Percentiles rank a stretch among this genome's conserved stretches.
These are phyloP conservation scores for Eucalyptus caleyi DNA, from an alignment of 345 rosid species.

Conservation along the genomic window DNA sequence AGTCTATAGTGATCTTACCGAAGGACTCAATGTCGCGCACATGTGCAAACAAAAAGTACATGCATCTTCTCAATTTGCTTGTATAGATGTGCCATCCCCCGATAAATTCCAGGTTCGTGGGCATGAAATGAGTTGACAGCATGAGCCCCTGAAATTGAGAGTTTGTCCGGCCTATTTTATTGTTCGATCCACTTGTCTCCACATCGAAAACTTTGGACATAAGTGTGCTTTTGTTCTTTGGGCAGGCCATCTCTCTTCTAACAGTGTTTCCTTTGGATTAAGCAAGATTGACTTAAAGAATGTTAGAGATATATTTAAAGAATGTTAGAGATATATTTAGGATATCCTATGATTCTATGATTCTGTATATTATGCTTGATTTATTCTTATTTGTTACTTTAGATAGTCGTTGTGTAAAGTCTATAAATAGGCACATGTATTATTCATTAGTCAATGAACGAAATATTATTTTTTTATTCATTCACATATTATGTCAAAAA, in stretches of 20 bases:
- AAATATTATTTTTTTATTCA: no score
- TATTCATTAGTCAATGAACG: no score
- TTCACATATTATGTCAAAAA: no score
- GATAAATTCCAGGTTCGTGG: neutral
- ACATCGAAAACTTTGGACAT: no score
- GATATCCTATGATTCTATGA: no score
- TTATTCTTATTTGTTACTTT: no score
- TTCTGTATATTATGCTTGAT: no score
- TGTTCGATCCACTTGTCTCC: neutral
- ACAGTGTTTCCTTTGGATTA: neutral
- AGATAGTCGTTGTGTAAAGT: no score
- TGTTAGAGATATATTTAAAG: no score
- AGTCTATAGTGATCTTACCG: neutral
- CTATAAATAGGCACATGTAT: no score
- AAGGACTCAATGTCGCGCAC: neutral
- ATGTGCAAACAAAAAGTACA: neutral
- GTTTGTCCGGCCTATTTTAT: neutral
- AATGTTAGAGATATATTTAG: no score
- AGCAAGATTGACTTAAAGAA: neutral
- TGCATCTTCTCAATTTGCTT: neutral
- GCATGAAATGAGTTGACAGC: no score
- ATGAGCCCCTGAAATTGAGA: neutral
- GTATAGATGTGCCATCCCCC: neutral
- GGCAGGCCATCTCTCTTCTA: neutral
- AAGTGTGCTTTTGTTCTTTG: neutral